Evolutionary conservation across 768 basidiomycete species (phyloP).

Genomic region (Lactarius tabidus): DNA sequence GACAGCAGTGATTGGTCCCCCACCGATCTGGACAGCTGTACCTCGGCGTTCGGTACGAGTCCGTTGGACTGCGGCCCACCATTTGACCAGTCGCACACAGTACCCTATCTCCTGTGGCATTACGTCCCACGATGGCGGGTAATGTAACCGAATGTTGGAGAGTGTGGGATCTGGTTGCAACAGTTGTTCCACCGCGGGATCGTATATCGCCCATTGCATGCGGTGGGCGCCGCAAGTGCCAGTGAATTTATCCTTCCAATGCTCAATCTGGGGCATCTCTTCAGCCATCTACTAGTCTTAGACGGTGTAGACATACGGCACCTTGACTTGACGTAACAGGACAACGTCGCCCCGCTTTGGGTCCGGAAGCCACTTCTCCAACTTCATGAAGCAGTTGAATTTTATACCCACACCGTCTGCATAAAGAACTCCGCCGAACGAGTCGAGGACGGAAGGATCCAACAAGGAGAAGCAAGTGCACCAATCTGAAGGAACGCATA

Average conservation of each 20-base stretch:
- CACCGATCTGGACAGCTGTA: constrained; percentile 21
- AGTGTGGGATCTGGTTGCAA: constrained; percentile 11
- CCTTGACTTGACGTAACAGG: constrained; percentile 50
- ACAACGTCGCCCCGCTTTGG: constrained; percentile 47
- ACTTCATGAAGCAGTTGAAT: constrained; percentile 49
- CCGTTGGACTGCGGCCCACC: constrained; percentile 25
- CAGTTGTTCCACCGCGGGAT: constrained; percentile 3
- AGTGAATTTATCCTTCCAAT: constrained; percentile 13
- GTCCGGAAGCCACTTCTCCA: constrained; percentile 49
- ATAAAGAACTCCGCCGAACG: constrained; percentile 27
- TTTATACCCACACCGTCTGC: constrained; percentile 29
- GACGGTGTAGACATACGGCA: constrained; percentile 25
- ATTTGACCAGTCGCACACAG: constrained; percentile 14
- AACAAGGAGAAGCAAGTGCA: constrained; percentile 42
- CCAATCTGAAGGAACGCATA: constrained; percentile 40
- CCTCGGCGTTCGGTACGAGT: constrained; percentile 18
- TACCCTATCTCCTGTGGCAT: constrained; percentile 9
- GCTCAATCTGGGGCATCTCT: constrained; percentile 8
- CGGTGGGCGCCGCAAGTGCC: constrained; percentile 10
- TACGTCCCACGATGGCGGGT: constrained; percentile 3
- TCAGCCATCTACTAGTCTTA: constrained; percentile 1
- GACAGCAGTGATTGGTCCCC: constrained; percentile 3
- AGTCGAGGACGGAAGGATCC: constrained; percentile 47
- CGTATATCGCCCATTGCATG: constrained; percentile 21
- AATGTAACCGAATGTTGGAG: background rate